phyloP scores from a whole-genome alignment of 2,329 filamentous ascomycete genomes.

The Ceratocystis variospora region DNA sequence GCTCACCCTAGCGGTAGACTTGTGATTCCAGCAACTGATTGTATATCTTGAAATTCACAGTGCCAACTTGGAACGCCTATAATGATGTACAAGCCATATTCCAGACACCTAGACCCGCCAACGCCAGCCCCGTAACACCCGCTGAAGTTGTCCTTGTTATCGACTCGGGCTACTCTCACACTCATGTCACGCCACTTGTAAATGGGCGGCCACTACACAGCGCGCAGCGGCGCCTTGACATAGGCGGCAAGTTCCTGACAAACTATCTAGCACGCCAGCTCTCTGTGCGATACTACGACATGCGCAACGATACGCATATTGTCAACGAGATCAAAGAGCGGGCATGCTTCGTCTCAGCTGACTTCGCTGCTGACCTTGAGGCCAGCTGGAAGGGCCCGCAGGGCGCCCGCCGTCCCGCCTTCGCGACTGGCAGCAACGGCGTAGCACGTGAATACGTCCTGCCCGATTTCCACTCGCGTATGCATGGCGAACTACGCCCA shows the following conservation, averaged over 20 bases:
- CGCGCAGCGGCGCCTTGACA: conserved; percentile 70
- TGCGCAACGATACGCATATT: conserved; percentile 84
- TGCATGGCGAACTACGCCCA: conserved; percentile 57
- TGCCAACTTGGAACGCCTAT: conserved; percentile 65
- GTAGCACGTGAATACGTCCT: conserved; percentile 85
- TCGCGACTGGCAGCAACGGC: conserved; percentile 34
- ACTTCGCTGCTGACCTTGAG: conserved; percentile 69
- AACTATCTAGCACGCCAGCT: conserved; percentile 85
- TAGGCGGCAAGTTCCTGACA: conserved; percentile 85
- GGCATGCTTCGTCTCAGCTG: conserved; percentile 65
- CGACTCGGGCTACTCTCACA: conserved; percentile 87
- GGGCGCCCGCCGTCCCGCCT: conserved; percentile 38
- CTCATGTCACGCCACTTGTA: conserved; percentile 76
- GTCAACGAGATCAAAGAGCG: conserved; percentile 94
- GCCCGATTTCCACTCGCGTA: conserved; percentile 55
- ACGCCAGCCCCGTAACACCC: conserved; percentile 34
- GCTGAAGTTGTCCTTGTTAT: conserved; percentile 76
- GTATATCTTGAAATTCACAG: conserved; percentile 30
- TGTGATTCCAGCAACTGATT: neutral
- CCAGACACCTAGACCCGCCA: conserved; percentile 40
- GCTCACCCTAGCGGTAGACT: conserved; percentile 19
- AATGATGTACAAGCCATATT: conserved; percentile 61
- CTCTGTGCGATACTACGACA: conserved; percentile 83
- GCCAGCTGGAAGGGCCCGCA: conserved; percentile 66
- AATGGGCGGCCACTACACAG: conserved; percentile 66